Percentiles rank a stretch among this genome's conserved stretches.
These are phyloP conservation scores for Mallotus nudiflorus DNA, from an alignment of 345 rosid genomes.

Conservation along the genomic window DNA sequence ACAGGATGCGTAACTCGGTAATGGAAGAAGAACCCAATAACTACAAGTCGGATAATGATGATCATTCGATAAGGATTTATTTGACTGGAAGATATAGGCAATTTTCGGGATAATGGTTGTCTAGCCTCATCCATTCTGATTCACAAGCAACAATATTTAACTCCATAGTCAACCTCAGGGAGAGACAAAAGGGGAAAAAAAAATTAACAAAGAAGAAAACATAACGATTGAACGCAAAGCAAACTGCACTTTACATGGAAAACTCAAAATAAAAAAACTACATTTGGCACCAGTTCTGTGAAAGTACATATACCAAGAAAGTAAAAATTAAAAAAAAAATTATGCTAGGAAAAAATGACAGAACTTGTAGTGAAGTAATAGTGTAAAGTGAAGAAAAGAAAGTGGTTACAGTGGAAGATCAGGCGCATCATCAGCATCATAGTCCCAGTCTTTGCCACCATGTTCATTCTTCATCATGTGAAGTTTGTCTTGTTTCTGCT, in stretches of 20 bases:
- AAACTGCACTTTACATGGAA: background rate
- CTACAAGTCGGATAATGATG: conserved; percentile 48
- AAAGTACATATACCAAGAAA: background rate
- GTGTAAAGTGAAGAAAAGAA: background rate
- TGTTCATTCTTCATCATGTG: conserved; percentile 27
- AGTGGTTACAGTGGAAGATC: conserved; percentile 47
- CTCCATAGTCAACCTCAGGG: background rate
- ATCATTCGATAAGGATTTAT: conserved; percentile 58
- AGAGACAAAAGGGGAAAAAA: background rate
- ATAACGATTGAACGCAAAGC: background rate
- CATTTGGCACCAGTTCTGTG: background rate
- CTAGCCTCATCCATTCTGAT: conserved; percentile 58
- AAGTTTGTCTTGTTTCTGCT: conserved; percentile 37
- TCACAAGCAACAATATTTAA: background rate
- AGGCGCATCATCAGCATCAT: conserved; percentile 40
- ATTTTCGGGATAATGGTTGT: conserved; percentile 56
- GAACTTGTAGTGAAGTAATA: background rate
- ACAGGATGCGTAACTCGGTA: conserved; percentile 57
- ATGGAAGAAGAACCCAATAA: conserved; percentile 52
- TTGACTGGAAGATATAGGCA: conserved; percentile 47
- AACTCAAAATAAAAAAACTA: background rate
- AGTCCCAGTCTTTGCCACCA: conserved; percentile 37
- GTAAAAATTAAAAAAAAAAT: background rate
- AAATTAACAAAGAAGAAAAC: background rate
- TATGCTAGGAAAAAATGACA: background rate